These are phyloP conservation scores for Echites panduratus DNA, from an alignment of 257 asterid genomes.

Conservation along the genomic window DNA sequence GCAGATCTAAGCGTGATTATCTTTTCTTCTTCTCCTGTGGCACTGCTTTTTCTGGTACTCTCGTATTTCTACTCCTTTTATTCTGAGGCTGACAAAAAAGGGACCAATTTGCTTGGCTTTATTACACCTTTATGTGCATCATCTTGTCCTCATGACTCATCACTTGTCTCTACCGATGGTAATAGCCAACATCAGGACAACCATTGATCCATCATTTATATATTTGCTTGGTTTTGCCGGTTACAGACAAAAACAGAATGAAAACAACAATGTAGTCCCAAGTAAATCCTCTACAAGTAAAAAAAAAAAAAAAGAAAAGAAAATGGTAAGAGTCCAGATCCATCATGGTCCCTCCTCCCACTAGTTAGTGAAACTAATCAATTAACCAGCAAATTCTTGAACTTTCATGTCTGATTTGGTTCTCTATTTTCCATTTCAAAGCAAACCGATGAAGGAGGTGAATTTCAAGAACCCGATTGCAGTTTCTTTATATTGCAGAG, in stretches of 20 bases:
- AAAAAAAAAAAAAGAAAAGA: no score
- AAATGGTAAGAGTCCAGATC: background rate
- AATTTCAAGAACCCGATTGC: background rate
- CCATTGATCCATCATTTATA: constrained; percentile 5
- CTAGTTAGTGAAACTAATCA: no score
- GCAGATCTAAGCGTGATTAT: background rate
- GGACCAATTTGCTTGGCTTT: constrained; percentile 15
- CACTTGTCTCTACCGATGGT: background rate
- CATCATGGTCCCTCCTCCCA: background rate
- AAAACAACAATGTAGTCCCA: background rate
- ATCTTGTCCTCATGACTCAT: constrained; percentile 13
- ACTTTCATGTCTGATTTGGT: no score
- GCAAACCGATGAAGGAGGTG: no score
- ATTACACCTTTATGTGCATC: background rate
- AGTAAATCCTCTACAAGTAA: background rate
- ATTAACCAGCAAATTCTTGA: no score
- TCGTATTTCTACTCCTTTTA: background rate
- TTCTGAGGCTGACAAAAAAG: constrained; percentile 4
- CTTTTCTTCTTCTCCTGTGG: background rate
- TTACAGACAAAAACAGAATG: background rate
- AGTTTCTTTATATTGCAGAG: background rate
- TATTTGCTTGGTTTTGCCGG: background rate
- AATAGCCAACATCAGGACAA: constrained; percentile 10
- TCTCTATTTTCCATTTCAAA: no score
- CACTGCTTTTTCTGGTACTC: background rate